phyloP scores from a whole-genome alignment of 495 filamentous ascomycete species.

The Entonaema liquescens region DNA sequence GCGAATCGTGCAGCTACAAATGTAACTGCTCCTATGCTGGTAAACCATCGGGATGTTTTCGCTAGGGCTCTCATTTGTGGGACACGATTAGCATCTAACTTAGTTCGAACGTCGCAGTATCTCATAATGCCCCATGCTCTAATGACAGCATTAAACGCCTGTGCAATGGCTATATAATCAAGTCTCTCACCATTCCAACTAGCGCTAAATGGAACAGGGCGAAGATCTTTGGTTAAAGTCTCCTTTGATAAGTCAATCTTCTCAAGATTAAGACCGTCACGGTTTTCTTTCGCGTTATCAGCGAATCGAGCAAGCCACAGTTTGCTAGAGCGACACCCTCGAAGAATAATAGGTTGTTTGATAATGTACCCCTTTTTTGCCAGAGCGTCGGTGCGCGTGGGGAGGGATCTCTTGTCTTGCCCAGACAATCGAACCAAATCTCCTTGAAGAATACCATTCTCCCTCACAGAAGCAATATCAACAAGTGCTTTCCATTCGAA shows the following conservation, averaged over 20 bases:
- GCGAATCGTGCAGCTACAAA: slow-evolving; percentile 69
- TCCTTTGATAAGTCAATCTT: slow-evolving; percentile 45
- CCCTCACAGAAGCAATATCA: slow-evolving; percentile 77
- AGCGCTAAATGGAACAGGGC: slow-evolving; percentile 56
- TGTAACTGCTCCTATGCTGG: slow-evolving; percentile 71
- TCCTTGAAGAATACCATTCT: slow-evolving; percentile 78
- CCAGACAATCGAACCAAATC: slow-evolving; percentile 77
- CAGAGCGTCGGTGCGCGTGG: slow-evolving; percentile 78
- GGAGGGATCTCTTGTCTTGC: slow-evolving; percentile 90
- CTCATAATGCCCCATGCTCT: slow-evolving; percentile 59
- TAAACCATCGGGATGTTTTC: slow-evolving; percentile 73
- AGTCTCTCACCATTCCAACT: slow-evolving; percentile 63
- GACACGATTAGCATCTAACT: slow-evolving; percentile 64
- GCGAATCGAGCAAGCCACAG: slow-evolving; percentile 62
- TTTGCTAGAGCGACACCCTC: slow-evolving; percentile 72
- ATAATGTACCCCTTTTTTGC: slow-evolving; percentile 83
- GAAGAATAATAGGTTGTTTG: slow-evolving; percentile 74
- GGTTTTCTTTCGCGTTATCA: slow-evolving; percentile 44
- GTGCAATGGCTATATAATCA: slow-evolving; percentile 59
- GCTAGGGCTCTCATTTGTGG: slow-evolving; percentile 74
- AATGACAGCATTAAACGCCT: slow-evolving; percentile 57
- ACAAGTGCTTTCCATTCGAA: slow-evolving; percentile 79
- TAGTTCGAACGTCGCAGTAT: slow-evolving; percentile 68
- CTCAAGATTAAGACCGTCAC: slow-evolving; percentile 39
- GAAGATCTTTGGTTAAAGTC: slow-evolving; percentile 50